Base-by-base conservation (phyloP, 768 basidiomycete species). In the Termitomyces sp. region DNA sequence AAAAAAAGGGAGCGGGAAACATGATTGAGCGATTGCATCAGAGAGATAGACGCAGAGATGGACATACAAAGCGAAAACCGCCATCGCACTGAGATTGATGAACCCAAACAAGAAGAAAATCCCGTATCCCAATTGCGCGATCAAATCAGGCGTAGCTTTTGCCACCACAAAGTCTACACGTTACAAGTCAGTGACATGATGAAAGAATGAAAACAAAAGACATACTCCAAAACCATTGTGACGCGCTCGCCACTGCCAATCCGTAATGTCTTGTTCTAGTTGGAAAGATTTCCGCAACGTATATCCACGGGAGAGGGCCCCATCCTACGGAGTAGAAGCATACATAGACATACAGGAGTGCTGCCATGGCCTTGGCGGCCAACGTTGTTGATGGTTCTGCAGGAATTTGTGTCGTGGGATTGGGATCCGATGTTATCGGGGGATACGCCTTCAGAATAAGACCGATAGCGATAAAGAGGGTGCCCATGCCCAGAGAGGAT, bases 291-390 rank as follows among this genome's bases (percentile, higher is more conserved):
- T 95, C 93, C 6, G 90, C 79, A 45, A 87, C 89, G 66, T 88
- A 89, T 12, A 90, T 83, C 78, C 80, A 76, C 40, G 75, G 75
- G 18, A 81, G 66, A 2, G 80, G 80, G 75, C 91, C 92, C 87
- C 90, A 92, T 35, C 90, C 91, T 82, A 92, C 87, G 6, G 88
- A 89, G 73, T 93, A 94, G 73, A 92, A 92, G 70, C 86, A 88
- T 46, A 92, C 91, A 66, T 90, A 94, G 56, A 94, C 82, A 69
- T 94, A 95, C 28, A 94, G 73, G 84, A 92, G 83, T 1, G 84
- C 89, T 3, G 92, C 92, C 92, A 94, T 94, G 1, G 81, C 92
- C 69, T 88, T 86, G 1, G 88, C 75, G 75, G 89, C 80, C 2
- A 86, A 74, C 74, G 89, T 79, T 0, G 85, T 78, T 0, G 86